These are phyloP conservation scores for Backusella sp. DNA, from an alignment of 192 early-diverging fungal species.

Conservation along the genomic window DNA sequence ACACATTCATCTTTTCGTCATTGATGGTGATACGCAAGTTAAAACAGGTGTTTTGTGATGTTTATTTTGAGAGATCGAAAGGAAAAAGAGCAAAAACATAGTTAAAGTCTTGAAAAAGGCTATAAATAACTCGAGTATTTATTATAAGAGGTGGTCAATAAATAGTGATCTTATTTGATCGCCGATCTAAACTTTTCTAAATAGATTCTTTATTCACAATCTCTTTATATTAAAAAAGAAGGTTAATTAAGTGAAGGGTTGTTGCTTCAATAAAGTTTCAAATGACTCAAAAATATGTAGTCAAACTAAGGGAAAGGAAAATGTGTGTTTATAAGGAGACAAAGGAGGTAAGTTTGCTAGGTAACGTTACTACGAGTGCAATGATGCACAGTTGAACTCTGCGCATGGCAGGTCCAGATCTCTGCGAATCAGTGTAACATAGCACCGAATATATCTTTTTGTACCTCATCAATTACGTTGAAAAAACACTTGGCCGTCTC, in stretches of 20 bases:
- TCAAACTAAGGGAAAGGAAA: neutral
- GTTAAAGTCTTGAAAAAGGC: neutral
- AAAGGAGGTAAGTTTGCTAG: conserved; percentile 3
- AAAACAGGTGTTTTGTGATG: neutral
- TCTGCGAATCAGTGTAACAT: conserved; percentile 3
- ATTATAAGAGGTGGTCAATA: neutral
- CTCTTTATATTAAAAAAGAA: neutral
- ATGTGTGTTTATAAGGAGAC: neutral
- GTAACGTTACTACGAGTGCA: neutral
- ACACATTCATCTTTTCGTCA: neutral
- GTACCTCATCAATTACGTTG: neutral
- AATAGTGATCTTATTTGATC: neutral
- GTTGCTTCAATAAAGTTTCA: neutral
- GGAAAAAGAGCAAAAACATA: neutral
- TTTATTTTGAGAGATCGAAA: neutral
- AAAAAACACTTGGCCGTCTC: neutral
- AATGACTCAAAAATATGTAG: neutral
- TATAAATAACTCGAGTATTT: neutral
- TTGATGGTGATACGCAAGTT: neutral
- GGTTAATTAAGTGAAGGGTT: neutral
- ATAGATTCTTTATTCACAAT: neutral
- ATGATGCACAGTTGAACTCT: neutral
- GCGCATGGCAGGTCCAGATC: conserved; percentile 8
- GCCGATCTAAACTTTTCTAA: neutral
- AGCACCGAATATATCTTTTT: neutral